phyloP scores from a whole-genome alignment of 345 rosid species.

The Raphanus raphanistrum region DNA sequence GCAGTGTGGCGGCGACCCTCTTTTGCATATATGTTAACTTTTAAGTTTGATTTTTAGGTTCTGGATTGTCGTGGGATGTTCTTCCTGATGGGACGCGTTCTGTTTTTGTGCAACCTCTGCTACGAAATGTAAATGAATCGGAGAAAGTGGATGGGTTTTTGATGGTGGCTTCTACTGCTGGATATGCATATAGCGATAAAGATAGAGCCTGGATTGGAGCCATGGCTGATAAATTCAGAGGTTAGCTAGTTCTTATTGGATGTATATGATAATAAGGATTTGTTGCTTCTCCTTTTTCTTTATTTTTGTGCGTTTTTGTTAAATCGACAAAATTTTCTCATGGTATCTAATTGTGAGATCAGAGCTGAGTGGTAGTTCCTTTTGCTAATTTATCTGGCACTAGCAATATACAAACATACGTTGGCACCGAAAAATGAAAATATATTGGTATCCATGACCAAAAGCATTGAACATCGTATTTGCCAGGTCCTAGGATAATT shows the following conservation, averaged over 20 bases:
- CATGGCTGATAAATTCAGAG: conserved; percentile 64
- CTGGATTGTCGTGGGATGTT: conserved; percentile 50
- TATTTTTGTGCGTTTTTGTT: neutral
- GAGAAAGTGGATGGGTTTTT: conserved; percentile 54
- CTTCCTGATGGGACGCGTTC: conserved; percentile 72
- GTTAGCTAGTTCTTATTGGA: conserved; percentile 41
- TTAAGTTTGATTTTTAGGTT: conserved; percentile 48
- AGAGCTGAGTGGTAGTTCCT: neutral
- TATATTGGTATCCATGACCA: neutral
- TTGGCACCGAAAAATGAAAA: neutral
- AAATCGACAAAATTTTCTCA: neutral
- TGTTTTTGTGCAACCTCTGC: conserved; percentile 60
- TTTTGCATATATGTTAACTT: neutral
- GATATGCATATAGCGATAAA: conserved; percentile 71
- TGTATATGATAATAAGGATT: conserved; percentile 11
- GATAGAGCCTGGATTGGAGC: conserved; percentile 89
- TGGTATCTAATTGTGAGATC: neutral
- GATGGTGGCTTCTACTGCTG: conserved; percentile 71
- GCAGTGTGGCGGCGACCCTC: neutral
- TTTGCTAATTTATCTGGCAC: conserved; percentile 4
- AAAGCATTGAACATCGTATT: conserved; percentile 1
- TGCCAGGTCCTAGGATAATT: neutral
- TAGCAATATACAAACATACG: neutral
- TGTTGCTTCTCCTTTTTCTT: neutral
- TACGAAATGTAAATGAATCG: conserved; percentile 33